Evolutionary conservation across 2,329 filamentous ascomycete genomes (phyloP).

Genomic region (Phyllosticta paracitricarpa): DNA sequence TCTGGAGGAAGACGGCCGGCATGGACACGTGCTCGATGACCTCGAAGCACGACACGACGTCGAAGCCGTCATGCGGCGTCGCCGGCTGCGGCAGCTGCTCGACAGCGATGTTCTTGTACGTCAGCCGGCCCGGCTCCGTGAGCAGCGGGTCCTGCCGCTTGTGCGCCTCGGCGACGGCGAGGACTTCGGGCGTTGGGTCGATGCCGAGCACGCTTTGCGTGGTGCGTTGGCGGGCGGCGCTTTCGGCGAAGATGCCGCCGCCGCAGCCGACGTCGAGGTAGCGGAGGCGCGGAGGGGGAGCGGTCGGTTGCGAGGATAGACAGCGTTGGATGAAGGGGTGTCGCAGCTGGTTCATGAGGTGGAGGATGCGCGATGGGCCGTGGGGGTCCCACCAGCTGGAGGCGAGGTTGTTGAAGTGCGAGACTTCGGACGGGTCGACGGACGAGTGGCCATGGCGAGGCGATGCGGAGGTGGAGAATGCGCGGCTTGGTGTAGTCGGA

Average conservation of each 20-base stretch:
- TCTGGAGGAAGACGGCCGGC: constrained; percentile 63
- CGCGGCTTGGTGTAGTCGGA: neutral
- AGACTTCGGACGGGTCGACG: constrained; percentile 77
- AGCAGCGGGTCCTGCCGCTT: constrained; percentile 64
- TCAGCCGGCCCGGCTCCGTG: constrained; percentile 44
- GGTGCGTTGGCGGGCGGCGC: constrained; percentile 57
- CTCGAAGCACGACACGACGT: constrained; percentile 83
- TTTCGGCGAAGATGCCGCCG: constrained; percentile 92
- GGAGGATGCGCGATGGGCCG: constrained; percentile 80
- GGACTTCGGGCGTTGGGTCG: constrained; percentile 65
- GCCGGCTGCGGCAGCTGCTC: constrained; percentile 49
- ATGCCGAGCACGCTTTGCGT: constrained; percentile 62
- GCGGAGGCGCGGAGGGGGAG: constrained; percentile 35
- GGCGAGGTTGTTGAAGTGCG: constrained; percentile 89
- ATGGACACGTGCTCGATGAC: constrained; percentile 86
- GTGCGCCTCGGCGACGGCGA: constrained; percentile 66
- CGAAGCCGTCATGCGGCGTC: constrained; percentile 45
- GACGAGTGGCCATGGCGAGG: constrained; percentile 14
- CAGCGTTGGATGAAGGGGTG: constrained; percentile 83
- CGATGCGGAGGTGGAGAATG: neutral
- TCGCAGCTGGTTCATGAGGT: constrained; percentile 95
- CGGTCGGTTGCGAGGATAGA: constrained; percentile 33
- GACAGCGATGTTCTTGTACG: constrained; percentile 66
- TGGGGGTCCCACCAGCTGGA: constrained; percentile 96
- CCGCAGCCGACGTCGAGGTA: constrained; percentile 94